phyloP scores from a whole-genome alignment of 2,329 filamentous ascomycete species.

The Colletotrichum echinochloae region DNA sequence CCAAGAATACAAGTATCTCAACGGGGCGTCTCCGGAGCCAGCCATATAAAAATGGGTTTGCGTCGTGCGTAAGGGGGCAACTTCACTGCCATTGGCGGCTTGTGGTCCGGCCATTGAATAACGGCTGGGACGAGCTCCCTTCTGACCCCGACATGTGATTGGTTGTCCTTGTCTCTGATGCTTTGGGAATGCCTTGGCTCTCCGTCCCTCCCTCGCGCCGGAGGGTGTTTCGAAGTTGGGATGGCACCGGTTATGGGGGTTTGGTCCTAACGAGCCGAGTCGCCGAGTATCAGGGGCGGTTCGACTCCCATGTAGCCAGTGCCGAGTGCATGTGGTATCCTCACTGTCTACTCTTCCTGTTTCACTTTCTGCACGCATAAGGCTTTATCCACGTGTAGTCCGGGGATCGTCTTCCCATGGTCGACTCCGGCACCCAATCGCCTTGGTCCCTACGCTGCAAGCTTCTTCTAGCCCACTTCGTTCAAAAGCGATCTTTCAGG shows the following conservation, averaged over 20 bases:
- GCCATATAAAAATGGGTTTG: no score
- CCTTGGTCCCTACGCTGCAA: not conserved
- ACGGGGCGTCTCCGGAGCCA: no score
- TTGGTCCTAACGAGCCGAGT: not conserved
- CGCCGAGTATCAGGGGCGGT: not conserved
- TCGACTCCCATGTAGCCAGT: conserved; percentile 18
- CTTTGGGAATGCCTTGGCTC: not conserved
- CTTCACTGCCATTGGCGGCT: not conserved
- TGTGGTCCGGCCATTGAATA: not conserved
- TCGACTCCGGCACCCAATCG: not conserved
- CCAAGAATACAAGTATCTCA: no score
- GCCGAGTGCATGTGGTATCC: not conserved
- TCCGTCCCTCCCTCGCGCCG: not conserved
- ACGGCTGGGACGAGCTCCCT: not conserved
- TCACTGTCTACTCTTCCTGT: conserved; percentile 3
- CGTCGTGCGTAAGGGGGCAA: not conserved
- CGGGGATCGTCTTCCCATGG: not conserved
- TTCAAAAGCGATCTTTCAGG: not conserved
- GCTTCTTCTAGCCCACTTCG: not conserved
- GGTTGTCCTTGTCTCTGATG: not conserved
- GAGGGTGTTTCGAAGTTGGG: not conserved
- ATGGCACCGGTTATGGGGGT: not conserved
- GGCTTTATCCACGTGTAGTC: not conserved
- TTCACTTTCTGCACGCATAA: not conserved
- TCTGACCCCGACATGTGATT: not conserved